Conservation (phyloP, 768 basidiomycete genomes). For the Suillus placidus region DNA sequence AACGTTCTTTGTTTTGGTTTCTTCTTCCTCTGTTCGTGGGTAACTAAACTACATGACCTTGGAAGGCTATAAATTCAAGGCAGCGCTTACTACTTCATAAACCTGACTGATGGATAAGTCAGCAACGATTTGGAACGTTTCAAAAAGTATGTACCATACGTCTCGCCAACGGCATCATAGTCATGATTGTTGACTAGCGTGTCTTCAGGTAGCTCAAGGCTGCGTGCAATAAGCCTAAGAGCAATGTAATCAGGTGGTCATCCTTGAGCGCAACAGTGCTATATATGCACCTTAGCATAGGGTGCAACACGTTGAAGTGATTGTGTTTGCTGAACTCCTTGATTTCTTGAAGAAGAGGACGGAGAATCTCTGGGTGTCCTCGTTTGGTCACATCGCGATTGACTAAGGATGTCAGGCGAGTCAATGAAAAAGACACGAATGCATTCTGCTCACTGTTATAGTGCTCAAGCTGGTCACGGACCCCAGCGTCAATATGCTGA, state of each 20-base stretch:
- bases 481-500: conserved; percentile 65
- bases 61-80: background rate
- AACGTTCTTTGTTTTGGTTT: conserved; percentile 51
- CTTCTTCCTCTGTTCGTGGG: conserved; percentile 52
- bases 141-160: conserved; percentile 37
- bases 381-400: conserved; percentile 51
- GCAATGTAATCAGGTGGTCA: background rate
- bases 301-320: conserved; percentile 54
- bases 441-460: conserved; percentile 53
- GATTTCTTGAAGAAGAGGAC: conserved; percentile 56
- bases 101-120: conserved; percentile 45
- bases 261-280: background rate
- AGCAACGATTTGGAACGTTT: background rate
- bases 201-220: conserved; percentile 58
- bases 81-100: conserved; percentile 63
- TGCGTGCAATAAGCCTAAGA: conserved; percentile 49
- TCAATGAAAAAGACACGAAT: background rate
- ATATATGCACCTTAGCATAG: conserved; percentile 43
- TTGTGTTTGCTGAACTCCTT: conserved; percentile 51
- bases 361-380: conserved; percentile 50
- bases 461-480: conserved; percentile 63
- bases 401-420: conserved; percentile 36
- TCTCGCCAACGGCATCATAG: conserved; percentile 44
- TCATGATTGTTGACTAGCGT: conserved; percentile 50
- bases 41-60: conserved; percentile 38